These are phyloP conservation scores for Aspergillus wentii DNA, from an alignment of 495 filamentous ascomycete species.

Conservation along the genomic window DNA sequence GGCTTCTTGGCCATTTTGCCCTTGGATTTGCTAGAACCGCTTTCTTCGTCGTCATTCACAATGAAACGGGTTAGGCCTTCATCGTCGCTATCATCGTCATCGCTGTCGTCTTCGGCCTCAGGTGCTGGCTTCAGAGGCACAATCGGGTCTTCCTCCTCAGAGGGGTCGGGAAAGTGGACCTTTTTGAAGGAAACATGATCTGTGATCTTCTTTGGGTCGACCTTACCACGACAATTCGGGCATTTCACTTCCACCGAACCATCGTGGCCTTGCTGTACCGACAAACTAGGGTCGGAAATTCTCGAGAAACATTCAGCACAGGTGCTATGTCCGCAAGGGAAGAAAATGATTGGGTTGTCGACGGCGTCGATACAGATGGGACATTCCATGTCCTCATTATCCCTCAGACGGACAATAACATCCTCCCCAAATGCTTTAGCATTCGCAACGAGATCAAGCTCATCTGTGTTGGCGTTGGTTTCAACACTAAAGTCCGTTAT, in stretches of 20 bases:
- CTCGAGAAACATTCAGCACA: constrained; percentile 76
- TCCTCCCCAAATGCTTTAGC: constrained; percentile 56
- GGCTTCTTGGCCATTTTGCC: constrained; percentile 28
- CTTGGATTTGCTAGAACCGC: constrained; percentile 31
- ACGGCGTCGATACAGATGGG: constrained; percentile 78
- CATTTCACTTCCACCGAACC: constrained; percentile 55
- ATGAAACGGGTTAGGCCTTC: constrained; percentile 54
- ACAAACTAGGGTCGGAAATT: constrained; percentile 56
- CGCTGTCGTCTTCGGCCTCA: constrained; percentile 33
- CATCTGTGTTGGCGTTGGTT: constrained; percentile 44
- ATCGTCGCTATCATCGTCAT: constrained; percentile 37
- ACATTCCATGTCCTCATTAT: constrained; percentile 57
- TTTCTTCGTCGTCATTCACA: constrained; percentile 34
- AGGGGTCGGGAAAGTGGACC: constrained; percentile 56
- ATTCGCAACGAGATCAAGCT: constrained; percentile 61
- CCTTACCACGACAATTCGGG: constrained; percentile 64
- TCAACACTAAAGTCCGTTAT: constrained; percentile 66
- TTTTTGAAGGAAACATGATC: constrained; percentile 70
- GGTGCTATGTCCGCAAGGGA: constrained; percentile 80
- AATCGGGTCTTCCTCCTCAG: constrained; percentile 20
- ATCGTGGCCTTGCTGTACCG: constrained; percentile 55
- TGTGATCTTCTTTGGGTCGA: constrained; percentile 65
- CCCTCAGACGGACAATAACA: constrained; percentile 66
- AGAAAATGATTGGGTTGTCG: constrained; percentile 70
- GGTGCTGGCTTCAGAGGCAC: constrained; percentile 24